These are phyloP conservation scores for Thelonectria discophora DNA, from an alignment of 2,329 filamentous ascomycete genomes.

Conservation along the genomic window DNA sequence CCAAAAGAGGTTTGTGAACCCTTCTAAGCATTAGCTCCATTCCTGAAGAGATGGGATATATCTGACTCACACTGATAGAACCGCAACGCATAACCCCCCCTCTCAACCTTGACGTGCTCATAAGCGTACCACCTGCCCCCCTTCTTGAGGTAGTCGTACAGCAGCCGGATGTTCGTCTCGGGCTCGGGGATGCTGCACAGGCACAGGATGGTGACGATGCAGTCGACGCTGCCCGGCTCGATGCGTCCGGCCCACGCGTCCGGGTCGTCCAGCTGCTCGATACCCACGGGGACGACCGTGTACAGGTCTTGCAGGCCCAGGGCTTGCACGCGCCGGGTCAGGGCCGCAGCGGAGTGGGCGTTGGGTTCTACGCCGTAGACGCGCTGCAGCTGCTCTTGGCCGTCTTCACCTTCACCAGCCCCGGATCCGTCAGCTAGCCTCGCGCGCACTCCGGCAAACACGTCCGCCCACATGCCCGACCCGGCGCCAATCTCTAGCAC, in stretches of 20 bases:
- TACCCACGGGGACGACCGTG: conserved; percentile 69
- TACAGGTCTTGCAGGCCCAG: conserved; percentile 66
- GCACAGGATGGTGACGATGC: conserved; percentile 68
- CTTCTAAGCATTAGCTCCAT: conserved; percentile 44
- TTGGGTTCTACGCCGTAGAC: conserved; percentile 75
- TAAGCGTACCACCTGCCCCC: conserved; percentile 71
- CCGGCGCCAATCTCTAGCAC: conserved; percentile 72
- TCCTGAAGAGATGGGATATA: neutral
- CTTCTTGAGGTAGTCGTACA: conserved; percentile 67
- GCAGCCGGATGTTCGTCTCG: conserved; percentile 60
- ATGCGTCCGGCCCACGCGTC: conserved; percentile 57
- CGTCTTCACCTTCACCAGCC: conserved; percentile 19
- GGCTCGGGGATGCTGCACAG: conserved; percentile 72
- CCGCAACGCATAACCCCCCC: conserved; percentile 51
- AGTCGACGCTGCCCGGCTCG: conserved; percentile 62
- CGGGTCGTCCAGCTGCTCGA: conserved; percentile 62
- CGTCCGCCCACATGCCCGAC: conserved; percentile 66
- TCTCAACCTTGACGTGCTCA: conserved; percentile 63
- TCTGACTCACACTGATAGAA: conserved; percentile 61
- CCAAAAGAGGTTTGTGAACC: conserved; percentile 62
- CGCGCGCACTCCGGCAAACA: no score
- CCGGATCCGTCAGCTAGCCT: no score
- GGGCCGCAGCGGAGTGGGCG: conserved; percentile 56
- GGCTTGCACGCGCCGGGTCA: conserved; percentile 57
- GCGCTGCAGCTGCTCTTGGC: conserved; percentile 47